Evolutionary conservation across 2,329 filamentous ascomycete genomes (phyloP).

Genomic region (Aspergillus carbonarius): DNA sequence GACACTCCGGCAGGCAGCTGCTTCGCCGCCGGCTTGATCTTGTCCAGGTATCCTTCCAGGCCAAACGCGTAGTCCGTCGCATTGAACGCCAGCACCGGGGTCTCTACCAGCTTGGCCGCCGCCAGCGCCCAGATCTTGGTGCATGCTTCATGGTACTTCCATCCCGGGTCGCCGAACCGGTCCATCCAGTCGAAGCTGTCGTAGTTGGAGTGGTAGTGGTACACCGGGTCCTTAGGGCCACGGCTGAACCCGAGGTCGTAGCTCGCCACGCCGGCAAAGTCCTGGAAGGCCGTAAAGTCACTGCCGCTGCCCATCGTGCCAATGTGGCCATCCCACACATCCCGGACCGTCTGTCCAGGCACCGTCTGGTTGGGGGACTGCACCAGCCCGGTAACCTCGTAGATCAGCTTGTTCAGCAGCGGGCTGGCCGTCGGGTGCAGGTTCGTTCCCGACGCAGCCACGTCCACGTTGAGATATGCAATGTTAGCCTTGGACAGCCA

Average conservation of each 20-base stretch:
- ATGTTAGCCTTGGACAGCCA: constrained; percentile 74
- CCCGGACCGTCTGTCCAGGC: constrained; percentile 66
- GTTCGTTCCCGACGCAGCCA: constrained; percentile 64
- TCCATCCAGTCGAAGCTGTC: constrained; percentile 85
- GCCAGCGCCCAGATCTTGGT: constrained; percentile 65
- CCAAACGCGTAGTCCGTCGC: constrained; percentile 64
- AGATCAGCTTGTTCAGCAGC: constrained; percentile 70
- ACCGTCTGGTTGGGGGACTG: constrained; percentile 73
- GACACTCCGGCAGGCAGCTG: constrained; percentile 24
- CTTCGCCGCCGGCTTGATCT: constrained; percentile 27
- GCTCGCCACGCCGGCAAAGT: constrained; percentile 66
- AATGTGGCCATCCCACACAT: constrained; percentile 65
- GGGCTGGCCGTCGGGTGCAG: constrained; percentile 70
- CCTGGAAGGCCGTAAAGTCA: constrained; percentile 74
- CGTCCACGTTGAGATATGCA: constrained; percentile 84
- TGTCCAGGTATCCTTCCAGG: constrained; percentile 48
- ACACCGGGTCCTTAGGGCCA: constrained; percentile 49
- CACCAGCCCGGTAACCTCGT: constrained; percentile 64
- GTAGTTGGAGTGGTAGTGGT: constrained; percentile 82
- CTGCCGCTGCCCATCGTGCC: constrained; percentile 69
- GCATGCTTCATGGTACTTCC: constrained; percentile 61
- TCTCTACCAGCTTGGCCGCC: constrained; percentile 61
- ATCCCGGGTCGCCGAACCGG: constrained; percentile 66
- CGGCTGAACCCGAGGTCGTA: constrained; percentile 62
- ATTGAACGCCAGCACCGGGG: constrained; percentile 62